Evolutionary conservation across 495 filamentous ascomycete genomes (phyloP).

Genomic region (Acidiella bohemica): DNA sequence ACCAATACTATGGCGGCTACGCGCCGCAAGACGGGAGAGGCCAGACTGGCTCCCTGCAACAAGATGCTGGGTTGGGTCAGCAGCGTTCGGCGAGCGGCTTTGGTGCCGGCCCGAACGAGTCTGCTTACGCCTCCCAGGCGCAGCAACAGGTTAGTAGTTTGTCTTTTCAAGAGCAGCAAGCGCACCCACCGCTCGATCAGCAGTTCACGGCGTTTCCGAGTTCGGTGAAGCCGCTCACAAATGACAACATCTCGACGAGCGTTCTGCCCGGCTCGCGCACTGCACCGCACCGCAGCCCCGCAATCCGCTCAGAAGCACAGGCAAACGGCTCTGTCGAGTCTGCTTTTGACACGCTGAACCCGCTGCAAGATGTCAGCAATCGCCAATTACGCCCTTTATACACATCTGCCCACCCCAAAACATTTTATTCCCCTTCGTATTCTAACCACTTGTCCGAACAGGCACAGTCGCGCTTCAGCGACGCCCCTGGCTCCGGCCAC

Average conservation of each 20-base stretch:
- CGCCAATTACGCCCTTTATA: not conserved
- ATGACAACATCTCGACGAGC: not conserved
- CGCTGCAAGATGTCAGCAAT: not conserved
- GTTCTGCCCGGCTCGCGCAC: not conserved
- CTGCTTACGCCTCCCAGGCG: constrained; percentile 38
- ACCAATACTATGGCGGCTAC: constrained; percentile 59
- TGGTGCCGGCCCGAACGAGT: constrained; percentile 53
- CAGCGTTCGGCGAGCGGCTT: constrained; percentile 64
- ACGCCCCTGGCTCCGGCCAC: constrained; percentile 71
- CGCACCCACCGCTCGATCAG: too few relatives aligned
- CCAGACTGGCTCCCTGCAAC: constrained; percentile 32
- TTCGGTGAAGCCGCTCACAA: not conserved
- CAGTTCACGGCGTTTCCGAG: too few relatives aligned
- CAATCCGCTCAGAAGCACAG: not conserved
- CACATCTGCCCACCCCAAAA: not conserved
- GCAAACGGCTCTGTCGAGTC: not conserved
- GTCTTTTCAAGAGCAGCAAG: too few relatives aligned
- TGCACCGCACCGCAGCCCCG: not conserved
- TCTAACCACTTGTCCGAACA: constrained; percentile 31
- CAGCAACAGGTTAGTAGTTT: constrained; percentile 28
- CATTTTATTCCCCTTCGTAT: constrained; percentile 1
- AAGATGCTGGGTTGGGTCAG: constrained; percentile 58
- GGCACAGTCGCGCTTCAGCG: constrained; percentile 56
- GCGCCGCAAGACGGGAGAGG: constrained; percentile 55
- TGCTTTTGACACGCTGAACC: not conserved